phyloP scores from a whole-genome alignment of 2,329 filamentous ascomycete genomes.

The Colletotrichum lupini region DNA sequence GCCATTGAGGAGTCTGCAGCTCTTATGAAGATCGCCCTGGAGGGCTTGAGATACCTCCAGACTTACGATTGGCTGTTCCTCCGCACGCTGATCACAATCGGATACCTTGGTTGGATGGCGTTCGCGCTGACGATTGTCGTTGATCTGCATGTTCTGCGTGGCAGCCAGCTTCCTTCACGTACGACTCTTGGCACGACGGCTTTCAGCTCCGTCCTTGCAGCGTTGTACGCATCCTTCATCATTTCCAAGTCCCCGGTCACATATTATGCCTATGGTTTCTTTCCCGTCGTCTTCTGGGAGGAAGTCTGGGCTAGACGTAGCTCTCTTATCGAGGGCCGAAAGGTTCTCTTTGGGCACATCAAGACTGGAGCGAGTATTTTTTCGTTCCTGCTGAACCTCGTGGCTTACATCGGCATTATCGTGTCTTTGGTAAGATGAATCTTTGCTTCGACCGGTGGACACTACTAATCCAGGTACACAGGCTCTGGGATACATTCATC shows the following conservation, averaged over 20 bases:
- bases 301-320: slow-evolving; percentile 85
- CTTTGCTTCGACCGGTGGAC: not conserved
- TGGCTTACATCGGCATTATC: slow-evolving; percentile 79
- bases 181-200: slow-evolving; percentile 67
- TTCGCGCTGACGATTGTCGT: slow-evolving; percentile 91
- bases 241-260: slow-evolving; percentile 82
- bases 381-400: slow-evolving; percentile 70
- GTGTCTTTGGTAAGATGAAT: slow-evolving; percentile 74
- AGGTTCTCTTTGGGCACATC: slow-evolving; percentile 76
- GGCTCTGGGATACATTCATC: slow-evolving; percentile 92
- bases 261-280: slow-evolving; percentile 93
- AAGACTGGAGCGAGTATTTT: slow-evolving; percentile 67
- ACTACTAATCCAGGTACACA: slow-evolving; percentile 50
- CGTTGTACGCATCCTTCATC: slow-evolving; percentile 82
- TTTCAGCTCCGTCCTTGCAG: slow-evolving; percentile 82
- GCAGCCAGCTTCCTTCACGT: slow-evolving; percentile 72
- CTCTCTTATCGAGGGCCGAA: slow-evolving; percentile 74
- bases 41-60: slow-evolving; percentile 92
- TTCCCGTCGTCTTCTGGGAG: slow-evolving; percentile 96
- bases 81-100: slow-evolving; percentile 85
- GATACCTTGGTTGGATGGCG: slow-evolving; percentile 95
- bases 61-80: slow-evolving; percentile 99
- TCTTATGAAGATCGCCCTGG: slow-evolving; percentile 80
- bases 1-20: slow-evolving; percentile 83
- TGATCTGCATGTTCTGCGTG: slow-evolving; percentile 86